phyloP scores from a whole-genome alignment of 768 basidiomycete species.

The Leucosporidium creatinivorum region DNA sequence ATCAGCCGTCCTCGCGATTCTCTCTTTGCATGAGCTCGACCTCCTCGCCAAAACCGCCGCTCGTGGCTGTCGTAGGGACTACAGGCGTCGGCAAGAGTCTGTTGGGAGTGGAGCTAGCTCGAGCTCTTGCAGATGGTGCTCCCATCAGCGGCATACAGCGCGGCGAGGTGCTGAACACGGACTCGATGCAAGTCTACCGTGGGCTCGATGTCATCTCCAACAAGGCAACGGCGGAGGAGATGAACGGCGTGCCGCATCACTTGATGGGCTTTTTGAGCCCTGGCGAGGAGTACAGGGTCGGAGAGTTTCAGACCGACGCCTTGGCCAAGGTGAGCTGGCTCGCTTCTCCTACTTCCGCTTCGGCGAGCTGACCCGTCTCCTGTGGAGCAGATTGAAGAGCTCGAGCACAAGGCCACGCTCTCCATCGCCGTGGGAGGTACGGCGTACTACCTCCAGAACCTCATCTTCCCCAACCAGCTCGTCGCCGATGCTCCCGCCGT shows the following conservation, averaged over 20 bases:
- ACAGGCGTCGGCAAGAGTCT: constrained; percentile 94
- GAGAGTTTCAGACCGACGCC: constrained; percentile 82
- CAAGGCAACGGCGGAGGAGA: constrained; percentile 72
- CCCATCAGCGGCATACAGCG: not conserved
- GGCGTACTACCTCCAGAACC: constrained; percentile 94
- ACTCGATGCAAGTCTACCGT: constrained; percentile 92
- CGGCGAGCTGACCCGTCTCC: not conserved
- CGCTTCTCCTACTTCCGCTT: not conserved
- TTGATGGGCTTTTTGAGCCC: constrained; percentile 82
- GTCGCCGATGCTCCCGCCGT: constrained; percentile 29
- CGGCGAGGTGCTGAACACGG: constrained; percentile 76
- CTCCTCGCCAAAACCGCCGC: constrained; percentile 6
- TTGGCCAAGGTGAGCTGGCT: constrained; percentile 56
- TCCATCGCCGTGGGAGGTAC: constrained; percentile 95
- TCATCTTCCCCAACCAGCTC: constrained; percentile 77
- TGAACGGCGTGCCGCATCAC: constrained; percentile 73
- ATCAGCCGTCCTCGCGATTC: not conserved
- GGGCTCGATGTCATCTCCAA: constrained; percentile 92
- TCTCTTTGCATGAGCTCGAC: not conserved
- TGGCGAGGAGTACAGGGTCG: constrained; percentile 76
- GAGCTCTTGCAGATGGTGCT: constrained; percentile 39
- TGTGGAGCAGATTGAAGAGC: constrained; percentile 60
- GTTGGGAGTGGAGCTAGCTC: constrained; percentile 78
- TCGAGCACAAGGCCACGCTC: constrained; percentile 55
- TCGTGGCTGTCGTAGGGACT: constrained; percentile 83